Evolutionary conservation across 148 eudicot genomes (phyloP).

Genomic region (Vaccinium myrtillus): DNA sequence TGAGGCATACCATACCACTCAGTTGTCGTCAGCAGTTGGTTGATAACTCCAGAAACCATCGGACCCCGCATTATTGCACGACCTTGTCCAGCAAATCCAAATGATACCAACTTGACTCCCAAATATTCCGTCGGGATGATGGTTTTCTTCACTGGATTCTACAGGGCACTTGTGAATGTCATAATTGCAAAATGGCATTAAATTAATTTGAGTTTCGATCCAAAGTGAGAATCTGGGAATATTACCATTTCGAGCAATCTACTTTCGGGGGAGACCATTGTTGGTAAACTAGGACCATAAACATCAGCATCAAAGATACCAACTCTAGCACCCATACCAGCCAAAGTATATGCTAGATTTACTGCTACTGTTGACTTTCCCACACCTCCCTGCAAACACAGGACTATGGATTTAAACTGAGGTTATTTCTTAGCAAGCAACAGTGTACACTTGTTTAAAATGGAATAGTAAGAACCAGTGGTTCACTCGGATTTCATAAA

Average conservation of each 20-base stretch:
- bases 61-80: conserved; percentile 99
- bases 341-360: conserved; percentile 92
- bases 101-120: conserved; percentile 93
- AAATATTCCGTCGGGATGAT: conserved; percentile 94
- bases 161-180: conserved; percentile 22
- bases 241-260: conserved; percentile 90
- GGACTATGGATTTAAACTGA: neutral
- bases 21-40: conserved; percentile 89
- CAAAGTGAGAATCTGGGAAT: conserved; percentile 3
- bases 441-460: neutral
- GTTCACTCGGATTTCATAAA: neutral
- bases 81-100: conserved; percentile 99
- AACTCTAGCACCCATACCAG: conserved; percentile 99
- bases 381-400: conserved; percentile 78
- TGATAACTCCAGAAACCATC: conserved; percentile 98
- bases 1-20: conserved; percentile 61
- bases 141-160: conserved; percentile 87
- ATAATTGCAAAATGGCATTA: conserved; percentile 3
- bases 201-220: neutral
- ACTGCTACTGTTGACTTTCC: conserved; percentile 99
- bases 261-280: conserved; percentile 96
- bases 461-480: neutral
- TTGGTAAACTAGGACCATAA: conserved; percentile 98
- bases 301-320: conserved; percentile 99
- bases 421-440: conserved; percentile 4